Evolutionary conservation across 441 rosid species (phyloP).

Genomic region (Gossypium lobatum): DNA sequence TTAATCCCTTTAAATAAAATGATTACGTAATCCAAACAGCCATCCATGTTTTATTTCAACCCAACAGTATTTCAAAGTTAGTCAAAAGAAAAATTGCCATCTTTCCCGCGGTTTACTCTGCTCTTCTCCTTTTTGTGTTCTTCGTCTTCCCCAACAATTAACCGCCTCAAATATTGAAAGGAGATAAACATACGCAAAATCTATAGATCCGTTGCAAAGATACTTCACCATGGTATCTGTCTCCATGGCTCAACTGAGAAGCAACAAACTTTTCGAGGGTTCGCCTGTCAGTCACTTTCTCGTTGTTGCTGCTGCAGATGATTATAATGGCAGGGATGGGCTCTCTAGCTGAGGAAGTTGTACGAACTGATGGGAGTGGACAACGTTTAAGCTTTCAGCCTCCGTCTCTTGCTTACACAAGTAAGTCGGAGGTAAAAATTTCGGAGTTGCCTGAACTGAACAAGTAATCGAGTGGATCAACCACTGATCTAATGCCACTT

Average conservation of each 20-base stretch:
- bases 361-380: constrained; percentile 35
- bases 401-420: constrained; percentile 53
- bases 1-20: too few relatives aligned
- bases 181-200: not conserved
- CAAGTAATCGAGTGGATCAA: constrained; percentile 48
- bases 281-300: constrained; percentile 82
- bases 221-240: constrained; percentile 24
- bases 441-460: constrained; percentile 39
- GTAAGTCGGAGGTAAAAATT: constrained; percentile 26
- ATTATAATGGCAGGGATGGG: constrained; percentile 45
- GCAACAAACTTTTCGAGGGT: constrained; percentile 90
- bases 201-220: not conserved
- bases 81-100: too few relatives aligned
- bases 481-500: constrained; percentile 32
- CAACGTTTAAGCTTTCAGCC: constrained; percentile 37
- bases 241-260: constrained; percentile 75
- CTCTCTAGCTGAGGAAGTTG: constrained; percentile 69
- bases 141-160: not conserved
- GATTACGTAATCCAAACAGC: not conserved
- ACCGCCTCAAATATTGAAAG: not conserved
- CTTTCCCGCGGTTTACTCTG: too few relatives aligned
- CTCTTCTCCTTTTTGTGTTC: not conserved
- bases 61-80: not conserved
- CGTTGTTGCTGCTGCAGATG: constrained; percentile 13
- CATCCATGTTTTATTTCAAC: not conserved